A percentile compares a stretch with the other conserved stretches of the same genome.
These are phyloP conservation scores for Annona squamosa DNA, from an alignment of 164 flowering plant genomes.

Conservation along the genomic window DNA sequence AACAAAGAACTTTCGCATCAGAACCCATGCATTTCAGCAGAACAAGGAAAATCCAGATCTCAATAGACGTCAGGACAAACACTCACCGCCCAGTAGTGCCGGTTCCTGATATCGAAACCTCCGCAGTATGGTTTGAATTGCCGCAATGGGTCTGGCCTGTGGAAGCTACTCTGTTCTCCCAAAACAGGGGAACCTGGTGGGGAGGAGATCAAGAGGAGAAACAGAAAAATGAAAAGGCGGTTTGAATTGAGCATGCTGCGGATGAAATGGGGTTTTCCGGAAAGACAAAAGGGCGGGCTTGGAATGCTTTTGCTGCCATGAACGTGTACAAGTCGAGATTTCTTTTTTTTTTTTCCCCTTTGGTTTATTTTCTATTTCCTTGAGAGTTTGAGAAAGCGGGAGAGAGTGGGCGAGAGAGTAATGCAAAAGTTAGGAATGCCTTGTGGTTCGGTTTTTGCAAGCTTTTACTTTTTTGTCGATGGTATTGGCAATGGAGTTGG, in stretches of 20 bases:
- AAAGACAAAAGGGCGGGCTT: constrained; percentile 7
- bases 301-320: constrained; percentile 6
- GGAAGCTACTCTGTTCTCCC: constrained; percentile 17
- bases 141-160: constrained; percentile 46
- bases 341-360: not conserved
- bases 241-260: constrained; percentile 22
- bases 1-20: not conserved
- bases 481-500: no score
- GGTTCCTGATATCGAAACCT: constrained; percentile 33
- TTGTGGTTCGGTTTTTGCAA: no score
- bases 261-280: not conserved
- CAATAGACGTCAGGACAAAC: not conserved
- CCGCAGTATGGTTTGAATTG: constrained; percentile 41
- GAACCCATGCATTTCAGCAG: not conserved
- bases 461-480: no score
- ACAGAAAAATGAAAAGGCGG: constrained; percentile 16
- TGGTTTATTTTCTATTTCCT: constrained; percentile 11
- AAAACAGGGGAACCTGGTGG: constrained; percentile 16
- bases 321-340: constrained; percentile 1
- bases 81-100: constrained; percentile 66
- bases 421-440: no score
- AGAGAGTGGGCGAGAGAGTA: no score
- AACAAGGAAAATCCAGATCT: constrained; percentile 1
- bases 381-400: not conserved
- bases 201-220: constrained; percentile 19